phyloP scores from a whole-genome alignment of 106 monocot genomes.

The Phalaenopsis aphrodite region DNA sequence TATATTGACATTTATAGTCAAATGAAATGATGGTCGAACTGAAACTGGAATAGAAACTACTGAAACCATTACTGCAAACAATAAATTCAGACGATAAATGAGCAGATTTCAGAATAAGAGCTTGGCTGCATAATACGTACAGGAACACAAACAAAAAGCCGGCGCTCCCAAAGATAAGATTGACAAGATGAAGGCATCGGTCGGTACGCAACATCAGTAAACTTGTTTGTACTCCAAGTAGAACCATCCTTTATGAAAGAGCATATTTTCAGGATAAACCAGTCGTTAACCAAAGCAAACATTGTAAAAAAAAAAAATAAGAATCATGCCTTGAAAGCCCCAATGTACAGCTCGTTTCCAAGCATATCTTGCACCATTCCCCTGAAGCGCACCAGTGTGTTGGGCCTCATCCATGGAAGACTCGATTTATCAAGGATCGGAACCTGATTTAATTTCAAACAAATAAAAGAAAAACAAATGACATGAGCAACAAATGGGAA shows the following conservation, averaged over 20 bases:
- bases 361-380: slow-evolving; percentile 99
- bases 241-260: slow-evolving; percentile 47
- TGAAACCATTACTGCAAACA: neutral
- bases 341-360: slow-evolving; percentile 73
- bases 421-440: slow-evolving; percentile 53
- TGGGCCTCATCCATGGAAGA: slow-evolving; percentile 55
- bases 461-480: neutral
- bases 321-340: slow-evolving; percentile 69
- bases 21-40: too few relatives aligned
- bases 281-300: neutral
- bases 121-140: slow-evolving; percentile 28
- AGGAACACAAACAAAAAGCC: slow-evolving; percentile 70
- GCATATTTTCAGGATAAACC: neutral
- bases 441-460: slow-evolving; percentile 33
- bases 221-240: slow-evolving; percentile 91
- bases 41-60: too few relatives aligned
- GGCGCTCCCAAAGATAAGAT: slow-evolving; percentile 72
- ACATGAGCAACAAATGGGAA: neutral
- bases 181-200: slow-evolving; percentile 44
- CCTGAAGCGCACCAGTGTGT: slow-evolving; percentile 78
- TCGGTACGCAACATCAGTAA: slow-evolving; percentile 39
- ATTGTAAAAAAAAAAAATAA: neutral
- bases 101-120: neutral
- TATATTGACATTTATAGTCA: too few relatives aligned
- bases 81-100: neutral